phyloP scores from a whole-genome alignment of 805 yeast genomes.

The Tetrapisispora pingtungensis region DNA sequence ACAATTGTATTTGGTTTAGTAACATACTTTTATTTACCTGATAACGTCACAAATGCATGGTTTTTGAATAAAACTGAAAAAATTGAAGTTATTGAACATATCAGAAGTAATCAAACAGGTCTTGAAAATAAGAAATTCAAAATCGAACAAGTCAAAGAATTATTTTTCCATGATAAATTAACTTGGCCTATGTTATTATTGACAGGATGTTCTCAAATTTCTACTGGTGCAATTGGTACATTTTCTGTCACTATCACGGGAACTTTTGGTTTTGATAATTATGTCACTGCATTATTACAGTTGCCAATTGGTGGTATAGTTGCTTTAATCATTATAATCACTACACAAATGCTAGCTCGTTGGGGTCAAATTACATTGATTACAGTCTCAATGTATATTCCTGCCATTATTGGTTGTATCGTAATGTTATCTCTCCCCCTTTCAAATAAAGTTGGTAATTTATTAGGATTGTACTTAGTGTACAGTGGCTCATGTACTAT shows the following conservation, averaged over 20 bases:
- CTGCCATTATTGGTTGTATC: constrained; percentile 42
- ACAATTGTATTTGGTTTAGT: constrained; percentile 42
- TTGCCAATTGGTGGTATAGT: constrained; percentile 49
- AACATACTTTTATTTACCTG: constrained; percentile 39
- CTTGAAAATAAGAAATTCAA: constrained; percentile 40
- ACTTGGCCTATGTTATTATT: constrained; percentile 43
- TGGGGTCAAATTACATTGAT: constrained; percentile 31
- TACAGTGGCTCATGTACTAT: constrained; percentile 50
- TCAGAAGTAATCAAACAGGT: constrained; percentile 43
- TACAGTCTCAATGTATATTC: constrained; percentile 32
- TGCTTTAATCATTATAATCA: constrained; percentile 32
- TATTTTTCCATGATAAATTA: constrained; percentile 35
- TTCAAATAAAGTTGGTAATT: constrained; percentile 35
- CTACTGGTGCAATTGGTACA: constrained; percentile 43
- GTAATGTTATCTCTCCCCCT: constrained; percentile 33
- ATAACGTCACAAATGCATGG: constrained; percentile 35
- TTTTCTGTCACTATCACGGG: constrained; percentile 44
- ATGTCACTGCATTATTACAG: constrained; percentile 41
- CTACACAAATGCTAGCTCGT: constrained; percentile 31
- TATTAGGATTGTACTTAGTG: constrained; percentile 40
- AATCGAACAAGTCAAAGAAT: constrained; percentile 36
- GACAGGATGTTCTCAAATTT: constrained; percentile 38
- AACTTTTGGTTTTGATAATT: constrained; percentile 39
- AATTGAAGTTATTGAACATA: constrained; percentile 38
- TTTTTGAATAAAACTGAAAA: constrained; percentile 34